phyloP scores from a whole-genome alignment of 495 filamentous ascomycete genomes.

The Penicillium robsamsonii region DNA sequence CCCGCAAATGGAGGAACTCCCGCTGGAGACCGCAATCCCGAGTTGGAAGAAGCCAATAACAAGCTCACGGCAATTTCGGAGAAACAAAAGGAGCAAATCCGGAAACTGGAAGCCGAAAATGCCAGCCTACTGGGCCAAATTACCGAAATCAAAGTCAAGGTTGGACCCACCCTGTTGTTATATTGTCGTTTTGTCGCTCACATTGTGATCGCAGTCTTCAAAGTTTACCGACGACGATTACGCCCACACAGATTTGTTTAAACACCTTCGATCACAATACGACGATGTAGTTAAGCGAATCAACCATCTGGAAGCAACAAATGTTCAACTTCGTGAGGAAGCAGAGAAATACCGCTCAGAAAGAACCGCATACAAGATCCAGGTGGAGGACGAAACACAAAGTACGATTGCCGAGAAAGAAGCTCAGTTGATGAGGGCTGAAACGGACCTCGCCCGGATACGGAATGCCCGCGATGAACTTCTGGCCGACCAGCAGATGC shows the following conservation, averaged over 20 bases:
- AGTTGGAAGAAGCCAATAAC: constrained; percentile 66
- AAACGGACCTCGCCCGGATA: constrained; percentile 82
- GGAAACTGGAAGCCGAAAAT: constrained; percentile 74
- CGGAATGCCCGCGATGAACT: constrained; percentile 80
- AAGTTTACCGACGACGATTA: constrained; percentile 90
- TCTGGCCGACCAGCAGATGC: constrained; percentile 73
- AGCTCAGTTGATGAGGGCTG: constrained; percentile 72
- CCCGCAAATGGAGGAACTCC: constrained; percentile 56
- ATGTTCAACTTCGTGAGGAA: constrained; percentile 80
- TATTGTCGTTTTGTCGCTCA: constrained; percentile 3
- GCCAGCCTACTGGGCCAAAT: constrained; percentile 74
- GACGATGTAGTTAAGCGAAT: constrained; percentile 89
- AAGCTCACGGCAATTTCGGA: constrained; percentile 69
- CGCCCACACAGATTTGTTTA: constrained; percentile 87
- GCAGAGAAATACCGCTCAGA: constrained; percentile 81
- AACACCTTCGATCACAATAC: constrained; percentile 81
- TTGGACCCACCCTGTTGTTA: constrained; percentile 18
- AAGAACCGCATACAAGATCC: constrained; percentile 73
- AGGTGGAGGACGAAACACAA: constrained; percentile 76
- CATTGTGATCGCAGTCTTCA: constrained; percentile 45
- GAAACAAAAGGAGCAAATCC: constrained; percentile 85
- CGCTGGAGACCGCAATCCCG: constrained; percentile 49
- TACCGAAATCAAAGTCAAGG: constrained; percentile 63
- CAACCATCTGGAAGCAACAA: constrained; percentile 87
- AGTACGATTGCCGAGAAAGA: constrained; percentile 69